These are phyloP conservation scores for Aspergillus taichungensis DNA, from an alignment of 495 filamentous ascomycete species.

Conservation along the genomic window DNA sequence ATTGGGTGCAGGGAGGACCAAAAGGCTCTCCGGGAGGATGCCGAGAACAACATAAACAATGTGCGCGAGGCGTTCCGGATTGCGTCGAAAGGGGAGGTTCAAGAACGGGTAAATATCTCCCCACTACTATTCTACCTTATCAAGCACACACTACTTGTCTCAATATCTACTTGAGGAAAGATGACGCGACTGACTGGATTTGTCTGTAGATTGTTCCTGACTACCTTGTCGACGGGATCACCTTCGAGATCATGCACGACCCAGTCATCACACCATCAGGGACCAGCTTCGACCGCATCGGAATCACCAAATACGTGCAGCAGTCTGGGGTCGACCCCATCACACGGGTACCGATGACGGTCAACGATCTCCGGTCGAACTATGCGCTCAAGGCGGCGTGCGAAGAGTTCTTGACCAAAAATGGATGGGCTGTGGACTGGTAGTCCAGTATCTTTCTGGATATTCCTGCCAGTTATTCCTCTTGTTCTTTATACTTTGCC, in stretches of 20 bases:
- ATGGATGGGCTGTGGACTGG: slow-evolving; percentile 94
- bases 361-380: slow-evolving; percentile 74
- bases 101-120: slow-evolving; percentile 42
- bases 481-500: slow-evolving; percentile 3
- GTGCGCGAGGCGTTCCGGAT: slow-evolving; percentile 34
- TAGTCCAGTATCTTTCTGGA: slow-evolving; percentile 26
- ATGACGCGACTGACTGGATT: slow-evolving; percentile 5
- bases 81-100: slow-evolving; percentile 51
- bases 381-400: slow-evolving; percentile 75
- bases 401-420: slow-evolving; percentile 71
- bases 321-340: slow-evolving; percentile 70
- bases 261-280: slow-evolving; percentile 83
- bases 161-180: neutral
- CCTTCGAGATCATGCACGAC: slow-evolving; percentile 88
- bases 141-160: neutral
- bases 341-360: slow-evolving; percentile 63
- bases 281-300: slow-evolving; percentile 79
- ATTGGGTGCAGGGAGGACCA: slow-evolving; percentile 36
- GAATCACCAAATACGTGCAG: slow-evolving; percentile 79
- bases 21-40: slow-evolving; percentile 36
- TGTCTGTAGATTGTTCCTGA: slow-evolving; percentile 61
- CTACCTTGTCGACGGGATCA: slow-evolving; percentile 81
- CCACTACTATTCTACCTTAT: neutral
- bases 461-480: slow-evolving; percentile 3
- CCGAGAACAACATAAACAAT: slow-evolving; percentile 42